Evolutionary conservation across 768 basidiomycete genomes (phyloP), one percentile per base, ranked within the genome.

Genomic region (Lentinus tigrinus): DNA sequence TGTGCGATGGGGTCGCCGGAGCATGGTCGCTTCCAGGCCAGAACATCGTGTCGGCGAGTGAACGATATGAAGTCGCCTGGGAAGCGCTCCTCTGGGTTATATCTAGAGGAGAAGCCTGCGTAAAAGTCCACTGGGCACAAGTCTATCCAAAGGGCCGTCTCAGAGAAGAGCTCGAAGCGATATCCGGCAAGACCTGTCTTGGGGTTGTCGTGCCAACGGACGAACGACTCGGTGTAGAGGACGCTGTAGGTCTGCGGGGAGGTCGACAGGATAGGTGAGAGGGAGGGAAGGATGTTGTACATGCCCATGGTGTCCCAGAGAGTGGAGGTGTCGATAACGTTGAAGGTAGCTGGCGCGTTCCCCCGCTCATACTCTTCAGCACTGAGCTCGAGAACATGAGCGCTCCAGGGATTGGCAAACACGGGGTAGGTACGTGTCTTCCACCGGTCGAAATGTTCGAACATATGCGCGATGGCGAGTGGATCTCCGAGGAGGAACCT

Each of bases 261-360:
- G 14, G 14, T 37, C 10, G 34, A 43, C 11, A 68, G 52, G 7
- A 68, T 51, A 16, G 67, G 67, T 14, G 27, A 19, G 3, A 67
- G 38, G 4, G 62, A 52, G 28, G 61, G 23, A 17, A 68, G 50
- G 47, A 67, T 36, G 36, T 68, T 68, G 43, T 67, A 48, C 6
- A 61, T 28, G 0, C 67, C 67, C 23, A 67, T 49, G 44, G 63
- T 61, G 54, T 68, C 67, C 21, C 28, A 43, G 10, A 68, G 53
- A 54, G 63, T 68, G 19, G 67, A 68, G 16, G 64, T 63, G 24
- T 68, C 67, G 46, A 68, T 65, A 13, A 65, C 61, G 39, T 67
- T 43, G 56, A 68, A 68, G n/a, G 47, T 31, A 19, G 47, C 44
- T 3, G 67, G 67, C 5, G 61, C 61, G n/a, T 7, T 23, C 23